Evolutionary conservation across 1,284 basidiomycete species (phyloP), one percentile per base, ranked within the genome.

Genomic region (Ustilago shanxiensis): DNA sequence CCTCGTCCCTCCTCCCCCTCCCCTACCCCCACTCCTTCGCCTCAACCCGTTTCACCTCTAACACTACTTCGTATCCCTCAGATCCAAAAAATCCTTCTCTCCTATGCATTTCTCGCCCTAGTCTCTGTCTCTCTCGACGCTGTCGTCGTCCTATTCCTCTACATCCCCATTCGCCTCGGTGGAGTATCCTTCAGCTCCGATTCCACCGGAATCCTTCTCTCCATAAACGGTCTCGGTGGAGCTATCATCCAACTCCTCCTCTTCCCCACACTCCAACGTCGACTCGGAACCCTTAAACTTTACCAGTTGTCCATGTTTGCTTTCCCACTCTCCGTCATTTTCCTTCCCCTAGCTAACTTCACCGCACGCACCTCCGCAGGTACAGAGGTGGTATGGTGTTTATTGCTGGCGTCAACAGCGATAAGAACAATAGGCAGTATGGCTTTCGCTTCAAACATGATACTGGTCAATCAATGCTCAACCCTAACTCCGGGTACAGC

Each of bases 241-340:
- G 82, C 83, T 11, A 33, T 77, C 0, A 73, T 80, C 28, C 86
- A 87, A 56, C 61, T 87, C 16, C 53, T 86, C 55, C 61, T 87
- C 18, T 88, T 87, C 78, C 85, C 87, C 5, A 80, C 84, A 0
- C 66, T 87, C 0, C 86, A 87, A 51, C 61, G 65, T 7, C 63
- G 74, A 3, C 57, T 83, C 0, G 87, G 87, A 1, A 87, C 79
- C 6, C 75, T 86, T 24, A 65, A 59, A 9, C 55, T 87, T 1
- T 88, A 87, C 54, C 68, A 79, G 14, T 29, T 77, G 2, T 65
- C 79, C 6, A 85, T 87, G 80, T 33, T 61, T 14, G 58, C 86
- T 11, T 86, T 86, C 50, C 83, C 86, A 2, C 10, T 86, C 13
- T 79, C 85, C 9, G 81, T 85, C 20, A 26, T 79, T 2, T 55